Conservation (phyloP, 306 rosid species). For the Prunus armeniaca region DNA sequence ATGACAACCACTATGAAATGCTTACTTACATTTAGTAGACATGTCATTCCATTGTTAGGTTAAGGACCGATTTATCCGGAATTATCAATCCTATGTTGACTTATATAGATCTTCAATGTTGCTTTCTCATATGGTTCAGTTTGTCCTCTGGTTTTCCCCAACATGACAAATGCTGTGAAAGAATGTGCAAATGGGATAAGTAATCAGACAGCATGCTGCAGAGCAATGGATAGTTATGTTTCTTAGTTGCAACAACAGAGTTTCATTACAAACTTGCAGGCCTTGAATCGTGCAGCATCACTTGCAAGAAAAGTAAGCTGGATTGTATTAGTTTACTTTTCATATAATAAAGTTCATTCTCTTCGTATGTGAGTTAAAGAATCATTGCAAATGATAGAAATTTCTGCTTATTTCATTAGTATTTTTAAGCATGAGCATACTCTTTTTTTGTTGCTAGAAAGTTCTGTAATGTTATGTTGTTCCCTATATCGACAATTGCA, state of each 20-base stretch:
- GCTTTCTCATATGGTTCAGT: slow-evolving; percentile 35
- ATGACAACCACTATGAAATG: background rate
- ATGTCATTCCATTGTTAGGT: background rate
- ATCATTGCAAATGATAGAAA: no score
- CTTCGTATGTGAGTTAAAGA: no score
- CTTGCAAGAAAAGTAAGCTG: slow-evolving; percentile 27
- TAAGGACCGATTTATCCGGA: background rate
- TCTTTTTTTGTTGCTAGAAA: no score
- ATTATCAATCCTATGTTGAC: slow-evolving; percentile 17
- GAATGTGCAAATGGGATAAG: slow-evolving; percentile 40
- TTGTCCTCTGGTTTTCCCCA: slow-evolving; percentile 60
- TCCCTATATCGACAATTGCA: no score
- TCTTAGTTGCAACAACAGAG: slow-evolving; percentile 61
- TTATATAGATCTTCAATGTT: slow-evolving; percentile 22
- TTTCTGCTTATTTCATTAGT: no score
- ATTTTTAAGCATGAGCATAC: no score
- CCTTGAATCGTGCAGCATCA: slow-evolving; percentile 63
- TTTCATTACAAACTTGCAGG: slow-evolving; percentile 68
- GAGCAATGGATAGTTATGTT: slow-evolving; percentile 47
- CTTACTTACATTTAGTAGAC: slow-evolving; percentile 3
- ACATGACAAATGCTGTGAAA: slow-evolving; percentile 37
- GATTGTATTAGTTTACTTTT: no score
- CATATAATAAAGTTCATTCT: no score
- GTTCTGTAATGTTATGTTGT: no score
- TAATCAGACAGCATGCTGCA: slow-evolving; percentile 54